Evolutionary conservation across 768 basidiomycete genomes (phyloP), one percentile per base, ranked within the genome.

Genomic region (Mycena olivaceomarginata): DNA sequence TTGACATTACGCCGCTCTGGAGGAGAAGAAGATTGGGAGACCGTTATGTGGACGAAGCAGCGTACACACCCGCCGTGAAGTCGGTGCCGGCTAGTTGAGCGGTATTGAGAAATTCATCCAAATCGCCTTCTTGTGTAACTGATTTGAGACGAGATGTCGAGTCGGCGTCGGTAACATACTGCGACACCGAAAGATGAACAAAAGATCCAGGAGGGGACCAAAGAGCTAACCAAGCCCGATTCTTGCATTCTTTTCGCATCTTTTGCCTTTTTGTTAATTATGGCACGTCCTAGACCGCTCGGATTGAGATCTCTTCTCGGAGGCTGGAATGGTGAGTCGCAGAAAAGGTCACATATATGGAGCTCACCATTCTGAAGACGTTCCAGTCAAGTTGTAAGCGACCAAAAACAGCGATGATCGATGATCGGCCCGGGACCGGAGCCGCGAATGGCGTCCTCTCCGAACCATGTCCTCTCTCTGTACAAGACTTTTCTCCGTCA

Each of bases 41-140:
- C 8, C 59, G 43, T 40, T 37, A 12, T 57, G 67, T 46, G 43
- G 39, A 15, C 40, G 18, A 22, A 57, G 51, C 48, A 66, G 48
- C 18, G 41, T 37, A 81, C 92, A 46, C 75, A 98, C 98, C 98
- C 46, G 98, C 98, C 20, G 97, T 96, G 82, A 99, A 99, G 81
- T 99, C 97, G 13, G 95, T 95, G 67, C 95, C 98, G 16, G 98
- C 98, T 70, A 99, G 88, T 81, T 97, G 95, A 12, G 98, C 98
- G 15, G 96, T 98, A 82, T 93, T 98, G 71, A 99, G 86, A 84
- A 99, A 99, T 85, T 98, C 98, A 80, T 99, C 97, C 22, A 99
- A 89, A 87, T 99, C 97, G 71, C 93, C 89, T 86, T 99, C 98
- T 86, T 99, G 98, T 0, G 98, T 99, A 25, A 99, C 93, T 0